Conservation (phyloP, 805 yeast genomes). For the Saccharomycopsis vini region DNA sequence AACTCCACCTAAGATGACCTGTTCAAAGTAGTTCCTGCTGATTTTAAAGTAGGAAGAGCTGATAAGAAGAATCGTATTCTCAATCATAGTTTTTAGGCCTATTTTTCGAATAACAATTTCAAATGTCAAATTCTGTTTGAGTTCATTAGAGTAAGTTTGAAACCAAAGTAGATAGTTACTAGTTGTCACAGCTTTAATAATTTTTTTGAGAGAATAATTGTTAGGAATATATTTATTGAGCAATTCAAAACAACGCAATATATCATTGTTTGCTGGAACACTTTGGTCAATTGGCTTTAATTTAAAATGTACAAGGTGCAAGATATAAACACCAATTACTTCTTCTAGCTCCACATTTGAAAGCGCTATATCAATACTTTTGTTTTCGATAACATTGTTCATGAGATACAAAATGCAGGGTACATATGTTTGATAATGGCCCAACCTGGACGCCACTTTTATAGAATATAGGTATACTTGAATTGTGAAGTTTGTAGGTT, state of each 20-base stretch:
- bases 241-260: constrained; percentile 4
- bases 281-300: not conserved
- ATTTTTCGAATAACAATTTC: constrained; percentile 1
- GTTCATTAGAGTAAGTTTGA: constrained; percentile 5
- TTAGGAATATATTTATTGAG: constrained; percentile 4
- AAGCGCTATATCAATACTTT: not conserved
- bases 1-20: constrained; percentile 4
- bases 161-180: constrained; percentile 15
- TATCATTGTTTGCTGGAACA: not conserved
- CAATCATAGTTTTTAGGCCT: constrained; percentile 4
- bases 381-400: constrained; percentile 22
- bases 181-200: constrained; percentile 4
- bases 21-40: constrained; percentile 6
- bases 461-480: constrained; percentile 43
- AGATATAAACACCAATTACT: constrained; percentile 31
- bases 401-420: constrained; percentile 38
- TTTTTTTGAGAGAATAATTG: constrained; percentile 1
- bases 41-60: constrained; percentile 8
- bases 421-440: constrained; percentile 48
- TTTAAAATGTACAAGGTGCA: constrained; percentile 33
- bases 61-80: constrained; percentile 1
- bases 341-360: constrained; percentile 30
- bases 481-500: constrained; percentile 34
- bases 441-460: constrained; percentile 36
- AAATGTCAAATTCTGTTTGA: constrained; percentile 5